Evolutionary conservation across 164 flowering plant species (phyloP).

Genomic region (Magnolia officinalis): DNA sequence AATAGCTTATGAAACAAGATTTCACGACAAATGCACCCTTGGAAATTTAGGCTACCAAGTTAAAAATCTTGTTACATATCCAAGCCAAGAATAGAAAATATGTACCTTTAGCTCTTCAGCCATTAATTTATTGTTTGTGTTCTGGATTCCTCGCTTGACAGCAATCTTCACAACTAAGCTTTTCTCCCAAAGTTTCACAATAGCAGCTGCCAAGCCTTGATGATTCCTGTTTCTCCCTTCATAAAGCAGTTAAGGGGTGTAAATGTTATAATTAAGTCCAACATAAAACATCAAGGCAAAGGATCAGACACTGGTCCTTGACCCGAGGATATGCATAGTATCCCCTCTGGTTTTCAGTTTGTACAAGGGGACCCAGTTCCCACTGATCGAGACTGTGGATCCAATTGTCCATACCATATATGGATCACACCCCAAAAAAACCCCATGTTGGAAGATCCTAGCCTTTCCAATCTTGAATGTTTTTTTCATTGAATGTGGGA

Average conservation of each 20-base stretch:
- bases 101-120: constrained; percentile 88
- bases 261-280: not conserved
- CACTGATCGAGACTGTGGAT: too few relatives aligned
- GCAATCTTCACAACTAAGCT: constrained; percentile 91
- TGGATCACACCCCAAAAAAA: not conserved
- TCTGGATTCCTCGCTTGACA: constrained; percentile 93
- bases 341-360: not conserved
- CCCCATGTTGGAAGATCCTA: not conserved
- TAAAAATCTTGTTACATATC: not conserved
- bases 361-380: too few relatives aligned
- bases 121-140: constrained; percentile 95
- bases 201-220: constrained; percentile 91
- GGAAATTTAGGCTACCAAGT: too few relatives aligned
- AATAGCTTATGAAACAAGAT: too few relatives aligned
- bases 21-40: too few relatives aligned
- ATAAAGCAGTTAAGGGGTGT: constrained; percentile 11
- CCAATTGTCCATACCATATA: not conserved
- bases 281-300: not conserved
- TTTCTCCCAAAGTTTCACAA: constrained; percentile 91
- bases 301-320: not conserved
- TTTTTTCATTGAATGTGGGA: not conserved
- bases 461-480: not conserved
- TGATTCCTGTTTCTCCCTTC: constrained; percentile 93
- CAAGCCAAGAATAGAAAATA: not conserved
- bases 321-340: not conserved